Evolutionary conservation across 2,329 filamentous ascomycete genomes (phyloP).

Genomic region (Emergomyces pasteurianus): DNA sequence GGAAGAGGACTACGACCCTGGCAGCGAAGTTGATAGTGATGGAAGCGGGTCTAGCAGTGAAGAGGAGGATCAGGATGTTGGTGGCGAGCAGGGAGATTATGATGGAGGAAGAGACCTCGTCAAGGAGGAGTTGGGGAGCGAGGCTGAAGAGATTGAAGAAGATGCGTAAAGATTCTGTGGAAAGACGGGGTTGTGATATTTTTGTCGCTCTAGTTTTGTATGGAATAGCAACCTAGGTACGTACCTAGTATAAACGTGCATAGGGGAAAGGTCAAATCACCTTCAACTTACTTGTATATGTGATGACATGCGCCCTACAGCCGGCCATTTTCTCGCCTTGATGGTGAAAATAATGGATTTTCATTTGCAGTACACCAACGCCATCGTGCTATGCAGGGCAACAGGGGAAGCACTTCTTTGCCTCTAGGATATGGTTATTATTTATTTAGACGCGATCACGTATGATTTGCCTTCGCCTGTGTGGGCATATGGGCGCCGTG

Average conservation of each 20-base stretch:
- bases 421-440: neutral
- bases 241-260: too few species aligned
- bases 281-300: neutral
- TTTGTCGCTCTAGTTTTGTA: neutral
- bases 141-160: slow-evolving; percentile 30
- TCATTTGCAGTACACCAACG: neutral
- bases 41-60: slow-evolving; percentile 35
- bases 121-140: slow-evolving; percentile 32
- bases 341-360: neutral
- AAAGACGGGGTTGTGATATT: neutral
- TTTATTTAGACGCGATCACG: neutral
- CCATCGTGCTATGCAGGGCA: neutral
- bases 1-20: slow-evolving; percentile 41
- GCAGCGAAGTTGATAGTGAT: slow-evolving; percentile 37
- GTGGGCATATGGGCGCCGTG: neutral
- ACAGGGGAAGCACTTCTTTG: neutral
- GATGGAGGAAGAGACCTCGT: slow-evolving; percentile 26
- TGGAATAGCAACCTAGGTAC: too few species aligned
- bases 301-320: neutral
- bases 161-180: slow-evolving; percentile 15
- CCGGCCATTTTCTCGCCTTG: neutral
- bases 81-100: neutral
- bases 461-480: neutral
- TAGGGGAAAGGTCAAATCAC: too few species aligned
- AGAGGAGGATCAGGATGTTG: slow-evolving; percentile 25